Base-by-base conservation (phyloP, 2,329 filamentous ascomycete species). In the Claviceps cyperi region DNA sequence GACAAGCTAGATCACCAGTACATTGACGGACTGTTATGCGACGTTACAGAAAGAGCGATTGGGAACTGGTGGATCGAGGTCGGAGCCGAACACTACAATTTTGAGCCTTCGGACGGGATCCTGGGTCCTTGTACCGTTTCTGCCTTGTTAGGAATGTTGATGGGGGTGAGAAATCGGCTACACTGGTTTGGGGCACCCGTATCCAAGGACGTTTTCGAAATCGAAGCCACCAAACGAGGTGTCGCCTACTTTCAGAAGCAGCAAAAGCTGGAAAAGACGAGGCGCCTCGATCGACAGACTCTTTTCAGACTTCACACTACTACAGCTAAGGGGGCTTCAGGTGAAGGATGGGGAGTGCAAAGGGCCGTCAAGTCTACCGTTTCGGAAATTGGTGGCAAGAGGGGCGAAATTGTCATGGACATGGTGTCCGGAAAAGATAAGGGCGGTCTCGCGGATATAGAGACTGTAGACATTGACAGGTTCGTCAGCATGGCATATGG, bases 61-160 rank as follows among this genome's bases (percentile, higher is more conserved):
- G 84, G 83, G 54, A 86, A 96, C 64, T 98, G 92, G 92, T 97
- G 92, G 92, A 83, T 86, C 1, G 87, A 95, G 59, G 84, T 96
- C 52, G 92, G 92, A 1, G 83, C 83, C 0, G 91, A 97, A 56
- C 83, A 92, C 60, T 96, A 91, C 70, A 94, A 91, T 50, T 79
- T 89, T 36, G 92, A 97, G 64, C 91, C 92, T 1, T 85, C 84
- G 9, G 92, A 98, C 66, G 91, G 91, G 13, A 89, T 94, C 21
- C 70, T 98, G 2, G 92, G 92, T 0, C 90, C 92, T 2, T 94
- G 87, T 0, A 96, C 90, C 0, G 89, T 97, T 7, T 81, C 90
- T 21, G 91, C 86, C 2, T 67, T 98, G 19, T 70, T 98, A 4
- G 92, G 92, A 3, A 82, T 92, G 64, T 71, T 96, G 6, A 84